A percentile compares a stretch with the other conserved stretches of the same genome.
Conservation (phyloP, 2,329 filamentous ascomycete genomes). For the Cordyceps militaris region DNA sequence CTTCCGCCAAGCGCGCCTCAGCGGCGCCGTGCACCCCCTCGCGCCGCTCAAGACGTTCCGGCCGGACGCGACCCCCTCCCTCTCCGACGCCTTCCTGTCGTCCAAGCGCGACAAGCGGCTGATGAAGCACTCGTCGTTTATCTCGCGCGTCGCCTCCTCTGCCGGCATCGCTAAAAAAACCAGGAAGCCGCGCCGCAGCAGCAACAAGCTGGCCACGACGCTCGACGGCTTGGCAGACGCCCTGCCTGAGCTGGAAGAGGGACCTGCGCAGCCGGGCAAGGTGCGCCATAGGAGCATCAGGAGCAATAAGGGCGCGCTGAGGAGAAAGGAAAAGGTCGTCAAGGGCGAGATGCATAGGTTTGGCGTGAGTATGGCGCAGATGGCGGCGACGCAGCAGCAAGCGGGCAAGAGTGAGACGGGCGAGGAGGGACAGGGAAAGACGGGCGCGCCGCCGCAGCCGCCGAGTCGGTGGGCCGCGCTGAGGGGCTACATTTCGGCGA, state of each 20-base stretch:
- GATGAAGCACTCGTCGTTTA: constrained; percentile 74
- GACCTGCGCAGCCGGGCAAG: constrained; percentile 44
- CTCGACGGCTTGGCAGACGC: constrained; percentile 74
- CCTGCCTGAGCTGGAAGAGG: constrained; percentile 54
- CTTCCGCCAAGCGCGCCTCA: constrained; percentile 46
- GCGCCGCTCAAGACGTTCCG: constrained; percentile 47
- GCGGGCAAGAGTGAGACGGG: constrained; percentile 8
- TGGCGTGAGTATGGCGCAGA: constrained; percentile 70
- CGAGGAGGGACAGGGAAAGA: not conserved
- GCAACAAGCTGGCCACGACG: constrained; percentile 70
- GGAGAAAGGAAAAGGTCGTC: constrained; percentile 74
- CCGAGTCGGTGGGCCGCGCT: constrained; percentile 70
- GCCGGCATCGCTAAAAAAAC: not conserved
- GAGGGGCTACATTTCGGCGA: constrained; percentile 74
- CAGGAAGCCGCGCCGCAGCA: constrained; percentile 42
- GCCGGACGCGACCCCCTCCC: constrained; percentile 39
- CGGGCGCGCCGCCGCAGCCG: not conserved
- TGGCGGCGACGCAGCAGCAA: constrained; percentile 40
- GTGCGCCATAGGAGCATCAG: constrained; percentile 68
- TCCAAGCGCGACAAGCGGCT: constrained; percentile 77
- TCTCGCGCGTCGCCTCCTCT: constrained; percentile 59
- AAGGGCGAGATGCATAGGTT: constrained; percentile 78
- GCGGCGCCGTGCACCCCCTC: constrained; percentile 41
- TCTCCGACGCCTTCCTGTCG: constrained; percentile 54
- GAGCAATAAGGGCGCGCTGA: constrained; percentile 70